Evolutionary conservation across 495 filamentous ascomycete genomes (phyloP), one percentile per base, ranked within the genome.

Genomic region (Penicillium manginii): DNA sequence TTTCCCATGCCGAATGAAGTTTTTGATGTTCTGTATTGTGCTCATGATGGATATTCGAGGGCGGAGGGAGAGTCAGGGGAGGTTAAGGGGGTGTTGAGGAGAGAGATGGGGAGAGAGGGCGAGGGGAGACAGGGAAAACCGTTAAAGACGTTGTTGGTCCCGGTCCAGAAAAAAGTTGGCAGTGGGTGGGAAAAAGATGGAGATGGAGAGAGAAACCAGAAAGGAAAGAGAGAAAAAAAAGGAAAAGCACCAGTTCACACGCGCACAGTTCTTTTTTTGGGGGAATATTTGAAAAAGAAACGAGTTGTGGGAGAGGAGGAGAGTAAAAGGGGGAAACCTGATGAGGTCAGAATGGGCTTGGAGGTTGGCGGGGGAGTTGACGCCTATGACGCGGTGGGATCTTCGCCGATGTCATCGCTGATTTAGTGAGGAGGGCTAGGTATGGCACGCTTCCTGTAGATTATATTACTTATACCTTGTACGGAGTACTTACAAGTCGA

Each of bases 1-100:
- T 79, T 97, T 97, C 83, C 92, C 93, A 80, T 97, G 94, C 57
- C 94, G 91, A 77, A 98, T 96, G 75, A 98, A 93, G 76, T 97
- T 98, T 78, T 98, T 97, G 55, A 98, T 78, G 64, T 87, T 91
- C 80, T 92, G 88, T 79, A 93, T 91, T 52, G 90, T 91, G 67
- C 88, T 89, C 88, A 91, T 91, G 58, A 54, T 79, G 56, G 55
- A 17, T 15, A 40, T 17, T 12, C 29, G 46, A 22, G 48, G 49
- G 29, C 19, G 58, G 46, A 26, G 35, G 26, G 15, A 42, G 43
- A 33, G n/a, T n/a, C n/a, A n/a, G 51, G 39, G 17, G 47, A 46
- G 50, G 21, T 23, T 39, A 50, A 50, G 32, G 47, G 42, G 43
- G 50, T 29, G 19, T 39, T 14, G 17, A 33, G 47, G 21, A 37